Percentiles rank a stretch among this genome's conserved stretches.
Evolutionary conservation across 2,329 filamentous ascomycete species (phyloP).

Genomic region (Monilinia fructigena): DNA sequence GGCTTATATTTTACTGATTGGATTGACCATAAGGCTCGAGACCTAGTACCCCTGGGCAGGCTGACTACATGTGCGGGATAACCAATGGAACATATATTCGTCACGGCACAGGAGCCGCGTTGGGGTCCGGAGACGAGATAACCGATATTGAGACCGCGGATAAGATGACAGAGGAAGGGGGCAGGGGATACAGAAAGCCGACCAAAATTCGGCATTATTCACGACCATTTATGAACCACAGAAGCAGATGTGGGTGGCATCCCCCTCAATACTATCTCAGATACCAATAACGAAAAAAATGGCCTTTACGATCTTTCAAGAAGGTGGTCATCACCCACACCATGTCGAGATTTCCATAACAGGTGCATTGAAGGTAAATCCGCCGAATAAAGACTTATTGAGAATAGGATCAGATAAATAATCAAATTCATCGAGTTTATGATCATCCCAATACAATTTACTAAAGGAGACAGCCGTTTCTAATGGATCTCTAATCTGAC

Average conservation of each 20-base stretch:
- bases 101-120: background rate
- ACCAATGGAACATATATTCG: constrained; percentile 9
- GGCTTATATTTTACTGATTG: constrained; percentile 57
- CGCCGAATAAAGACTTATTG: background rate
- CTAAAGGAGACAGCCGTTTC: constrained; percentile 1
- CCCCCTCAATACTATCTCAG: background rate
- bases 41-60: constrained; percentile 25
- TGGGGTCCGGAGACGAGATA: background rate
- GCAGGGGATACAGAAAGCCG: background rate
- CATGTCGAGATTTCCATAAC: background rate
- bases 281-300: background rate
- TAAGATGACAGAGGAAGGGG: background rate
- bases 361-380: background rate
- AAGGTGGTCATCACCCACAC: background rate
- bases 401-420: constrained; percentile 7
- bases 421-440: background rate
- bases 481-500: constrained; percentile 12
- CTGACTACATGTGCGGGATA: constrained; percentile 14
- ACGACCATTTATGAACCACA: background rate
- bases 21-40: constrained; percentile 50
- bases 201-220: background rate
- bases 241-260: background rate
- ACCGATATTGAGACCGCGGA: background rate
- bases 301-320: background rate
- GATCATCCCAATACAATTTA: background rate